These are phyloP conservation scores for Irpex sp. DNA, from an alignment of 1,284 basidiomycete genomes.

Conservation along the genomic window DNA sequence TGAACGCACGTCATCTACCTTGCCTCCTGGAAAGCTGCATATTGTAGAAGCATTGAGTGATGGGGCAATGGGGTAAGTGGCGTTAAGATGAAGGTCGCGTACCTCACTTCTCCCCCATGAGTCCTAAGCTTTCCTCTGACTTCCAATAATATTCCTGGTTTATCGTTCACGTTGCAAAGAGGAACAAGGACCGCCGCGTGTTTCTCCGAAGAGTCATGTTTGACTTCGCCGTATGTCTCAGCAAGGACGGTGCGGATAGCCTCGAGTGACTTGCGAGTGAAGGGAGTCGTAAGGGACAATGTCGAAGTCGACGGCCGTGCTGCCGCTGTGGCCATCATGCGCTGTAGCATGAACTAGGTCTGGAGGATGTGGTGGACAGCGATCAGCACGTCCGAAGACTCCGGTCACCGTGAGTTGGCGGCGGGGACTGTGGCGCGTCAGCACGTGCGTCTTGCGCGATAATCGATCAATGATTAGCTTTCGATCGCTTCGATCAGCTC, in stretches of 20 bases:
- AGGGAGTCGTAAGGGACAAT: conserved; percentile 35
- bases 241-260: conserved; percentile 38
- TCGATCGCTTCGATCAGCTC: background rate
- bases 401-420: background rate
- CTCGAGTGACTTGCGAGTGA: conserved; percentile 36
- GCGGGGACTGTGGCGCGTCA: background rate
- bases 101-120: conserved; percentile 84
- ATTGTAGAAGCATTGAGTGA: background rate
- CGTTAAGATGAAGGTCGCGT: conserved; percentile 17
- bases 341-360: conserved; percentile 16
- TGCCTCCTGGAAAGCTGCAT: conserved; percentile 75
- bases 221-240: conserved; percentile 14
- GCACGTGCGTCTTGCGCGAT: background rate
- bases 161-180: conserved; percentile 64
- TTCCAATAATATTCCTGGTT: conserved; percentile 67
- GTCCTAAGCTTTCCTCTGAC: conserved; percentile 66
- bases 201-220: conserved; percentile 20
- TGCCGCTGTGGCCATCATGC: conserved; percentile 1
- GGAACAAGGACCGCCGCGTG: conserved; percentile 73
- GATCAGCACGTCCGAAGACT: background rate
- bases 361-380: background rate
- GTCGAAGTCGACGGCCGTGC: conserved; percentile 13
- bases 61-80: background rate
- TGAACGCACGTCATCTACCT: conserved; percentile 53
- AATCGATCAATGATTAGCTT: background rate